Evolutionary conservation across 2,329 filamentous ascomycete species (phyloP).

Genomic region (Trichoderma sp.): DNA sequence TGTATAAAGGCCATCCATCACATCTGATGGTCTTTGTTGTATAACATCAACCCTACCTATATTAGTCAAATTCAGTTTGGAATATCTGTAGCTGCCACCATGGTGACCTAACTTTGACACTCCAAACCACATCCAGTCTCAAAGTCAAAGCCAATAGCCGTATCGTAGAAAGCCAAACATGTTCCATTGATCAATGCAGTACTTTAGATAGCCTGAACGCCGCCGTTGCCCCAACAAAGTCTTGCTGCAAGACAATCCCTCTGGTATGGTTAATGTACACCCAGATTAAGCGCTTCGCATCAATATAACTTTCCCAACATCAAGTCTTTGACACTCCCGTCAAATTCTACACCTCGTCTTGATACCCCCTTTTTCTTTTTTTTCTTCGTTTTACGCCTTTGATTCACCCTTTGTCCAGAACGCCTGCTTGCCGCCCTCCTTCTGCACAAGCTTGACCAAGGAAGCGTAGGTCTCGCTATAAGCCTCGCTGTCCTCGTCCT

Average conservation of each 20-base stretch:
- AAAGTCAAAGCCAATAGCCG: not conserved
- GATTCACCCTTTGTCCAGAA: slow-evolving; percentile 45
- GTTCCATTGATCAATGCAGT: slow-evolving; percentile 28
- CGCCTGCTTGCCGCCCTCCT: slow-evolving; percentile 59
- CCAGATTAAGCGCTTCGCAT: slow-evolving; percentile 29
- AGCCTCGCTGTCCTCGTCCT: slow-evolving; percentile 53
- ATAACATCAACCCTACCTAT: slow-evolving; percentile 1
- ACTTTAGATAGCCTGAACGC: slow-evolving; percentile 35
- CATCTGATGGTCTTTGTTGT: slow-evolving; percentile 1
- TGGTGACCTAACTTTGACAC: not conserved
- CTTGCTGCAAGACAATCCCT: slow-evolving; percentile 27
- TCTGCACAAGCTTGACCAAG: slow-evolving; percentile 63
- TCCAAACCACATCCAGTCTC: too few species aligned
- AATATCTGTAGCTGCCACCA: not conserved
- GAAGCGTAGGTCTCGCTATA: slow-evolving; percentile 63
- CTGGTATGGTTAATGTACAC: slow-evolving; percentile 36
- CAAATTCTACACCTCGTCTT: not conserved
- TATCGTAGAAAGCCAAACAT: slow-evolving; percentile 4
- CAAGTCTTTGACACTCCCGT: not conserved
- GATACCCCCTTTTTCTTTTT: not conserved
- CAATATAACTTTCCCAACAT: slow-evolving; percentile 4
- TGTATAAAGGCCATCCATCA: not conserved
- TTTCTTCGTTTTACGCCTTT: slow-evolving; percentile 23
- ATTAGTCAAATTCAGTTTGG: slow-evolving; percentile 1
- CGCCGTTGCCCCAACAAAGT: slow-evolving; percentile 35